Base-by-base conservation (phyloP, 225 moss, liverwort and hornwort genomes). In the Rhytidiadelphus loreus region DNA sequence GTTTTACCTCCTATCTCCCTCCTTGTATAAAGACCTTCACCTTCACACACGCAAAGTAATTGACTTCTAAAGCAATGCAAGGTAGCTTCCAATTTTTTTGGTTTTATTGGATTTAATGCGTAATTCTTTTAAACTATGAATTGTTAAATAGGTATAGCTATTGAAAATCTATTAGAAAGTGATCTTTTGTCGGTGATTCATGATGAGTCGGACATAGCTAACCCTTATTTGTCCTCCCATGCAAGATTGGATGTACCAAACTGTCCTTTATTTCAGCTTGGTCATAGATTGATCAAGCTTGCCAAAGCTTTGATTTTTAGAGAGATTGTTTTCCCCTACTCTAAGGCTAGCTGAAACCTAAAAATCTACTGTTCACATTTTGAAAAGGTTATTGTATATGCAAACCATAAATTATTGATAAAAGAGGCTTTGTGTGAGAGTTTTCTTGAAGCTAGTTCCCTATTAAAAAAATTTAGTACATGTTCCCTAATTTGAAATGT, bases 21-120 rank as follows among this genome's bases (percentile, higher is more conserved):
- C 46, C 6, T 73, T 16, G 10, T 44, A 44, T 29, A 29, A 72
- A 72, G 17, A 72, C 0, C 17, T 44, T 72, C 0, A 28, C 6
- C 4, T 14, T 5, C 4, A 3, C 0, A 0, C 3, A 4, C 6
- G 6, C 0, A 5, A 26, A 3, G 1, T 13, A 16, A 28, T 1
- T 16, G 9, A 0, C 9, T 16, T 3, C 3, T 44, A 5, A 16
- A 43, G 5, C 5, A 9, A 9, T 44, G 9, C 6, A 5, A 15
- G 4, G 16, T 16, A 28, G 3, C 6, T 43, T 9, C 1, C 9
- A n/a, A 43, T 9, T 16, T 9, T 3, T 28, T 72, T 9, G 16
- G 3, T 17, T 29, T 29, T 9, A 16, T 16, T 17, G 0, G 17
- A 44, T 29, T 9, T 17, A 14, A 29, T 28, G 3, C 0, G 6